A percentile compares a stretch with the other conserved stretches of the same genome.
phyloP scores from a whole-genome alignment of 129 eudicot species.

The Chrysanthemum lavandulifolium region DNA sequence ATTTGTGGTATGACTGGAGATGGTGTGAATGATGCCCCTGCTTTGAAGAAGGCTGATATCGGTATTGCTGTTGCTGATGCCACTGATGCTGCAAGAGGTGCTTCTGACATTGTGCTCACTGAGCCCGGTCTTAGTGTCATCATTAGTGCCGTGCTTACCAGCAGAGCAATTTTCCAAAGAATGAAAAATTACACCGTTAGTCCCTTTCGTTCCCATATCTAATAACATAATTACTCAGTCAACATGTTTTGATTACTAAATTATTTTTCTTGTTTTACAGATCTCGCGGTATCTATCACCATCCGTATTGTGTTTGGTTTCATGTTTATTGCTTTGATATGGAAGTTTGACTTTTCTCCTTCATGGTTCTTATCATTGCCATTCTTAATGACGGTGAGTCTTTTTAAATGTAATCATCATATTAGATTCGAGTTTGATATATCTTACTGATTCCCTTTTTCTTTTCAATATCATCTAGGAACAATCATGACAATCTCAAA shows the following conservation, averaged over 20 bases:
- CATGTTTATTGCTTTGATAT: slow-evolving; percentile 67
- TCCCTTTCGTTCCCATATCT: neutral
- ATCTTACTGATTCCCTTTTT: neutral
- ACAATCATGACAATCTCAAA: slow-evolving; percentile 80
- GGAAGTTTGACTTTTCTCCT: slow-evolving; percentile 83
- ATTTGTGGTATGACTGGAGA: slow-evolving; percentile 85
- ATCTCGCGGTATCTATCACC: slow-evolving; percentile 69
- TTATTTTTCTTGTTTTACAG: slow-evolving; percentile 28
- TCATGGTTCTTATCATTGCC: slow-evolving; percentile 74
- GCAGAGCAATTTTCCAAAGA: slow-evolving; percentile 67
- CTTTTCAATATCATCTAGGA: slow-evolving; percentile 27
- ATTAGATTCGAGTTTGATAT: neutral
- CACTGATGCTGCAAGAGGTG: slow-evolving; percentile 82
- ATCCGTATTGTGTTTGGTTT: slow-evolving; percentile 78
- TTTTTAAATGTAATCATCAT: neutral
- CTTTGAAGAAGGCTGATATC: slow-evolving; percentile 76
- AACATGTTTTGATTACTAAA: neutral
- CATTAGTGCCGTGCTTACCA: slow-evolving; percentile 66
- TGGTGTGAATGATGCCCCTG: slow-evolving; percentile 88
- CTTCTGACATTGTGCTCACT: slow-evolving; percentile 71
- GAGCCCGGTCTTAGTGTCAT: slow-evolving; percentile 69
- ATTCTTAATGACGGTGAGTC: slow-evolving; percentile 68
- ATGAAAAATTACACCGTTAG: slow-evolving; percentile 70
- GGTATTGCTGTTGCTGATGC: slow-evolving; percentile 86
- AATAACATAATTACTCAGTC: neutral